Percentiles rank a stretch among this genome's conserved stretches.
Conservation (phyloP, 2,329 filamentous ascomycete species). For the Venturia effusa region DNA sequence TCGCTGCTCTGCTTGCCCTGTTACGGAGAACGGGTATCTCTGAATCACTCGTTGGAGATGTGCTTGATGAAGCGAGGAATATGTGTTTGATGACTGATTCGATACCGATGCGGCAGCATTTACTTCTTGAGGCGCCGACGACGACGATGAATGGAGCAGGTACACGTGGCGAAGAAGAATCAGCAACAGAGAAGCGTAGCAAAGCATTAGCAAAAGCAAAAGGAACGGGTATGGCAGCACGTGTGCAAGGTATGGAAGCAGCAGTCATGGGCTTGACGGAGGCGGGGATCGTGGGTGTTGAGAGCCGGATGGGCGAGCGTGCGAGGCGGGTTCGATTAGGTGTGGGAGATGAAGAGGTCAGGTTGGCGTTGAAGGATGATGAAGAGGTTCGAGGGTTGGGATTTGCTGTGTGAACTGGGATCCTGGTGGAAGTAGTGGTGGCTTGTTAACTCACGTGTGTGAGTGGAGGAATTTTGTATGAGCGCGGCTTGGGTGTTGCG, state of each 20-base stretch:
- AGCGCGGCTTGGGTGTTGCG: no score
- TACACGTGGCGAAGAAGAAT: conserved; percentile 21
- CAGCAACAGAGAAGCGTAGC: conserved; percentile 20
- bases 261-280: conserved; percentile 78
- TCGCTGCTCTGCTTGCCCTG: conserved; percentile 69
- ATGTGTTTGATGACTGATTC: conserved; percentile 52
- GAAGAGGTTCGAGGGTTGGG: conserved; percentile 73
- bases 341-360: conserved; percentile 84
- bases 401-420: conserved; percentile 26
- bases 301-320: conserved; percentile 66
- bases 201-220: conserved; percentile 21
- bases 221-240: conserved; percentile 28
- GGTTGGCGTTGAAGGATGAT: conserved; percentile 79
- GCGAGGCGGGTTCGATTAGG: conserved; percentile 79
- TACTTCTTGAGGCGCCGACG: conserved; percentile 30
- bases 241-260: conserved; percentile 51
- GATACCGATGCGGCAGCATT: conserved; percentile 49
- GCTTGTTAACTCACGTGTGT: no score
- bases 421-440: no score
- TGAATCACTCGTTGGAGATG: conserved; percentile 81
- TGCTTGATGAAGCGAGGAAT: conserved; percentile 73
- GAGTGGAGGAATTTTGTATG: no score
- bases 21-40: conserved; percentile 73
- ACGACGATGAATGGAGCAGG: conserved; percentile 19
- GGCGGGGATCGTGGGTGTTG: conserved; percentile 77